Evolutionary conservation across 495 filamentous ascomycete species (phyloP).

Genomic region (Tricharina praecox): DNA sequence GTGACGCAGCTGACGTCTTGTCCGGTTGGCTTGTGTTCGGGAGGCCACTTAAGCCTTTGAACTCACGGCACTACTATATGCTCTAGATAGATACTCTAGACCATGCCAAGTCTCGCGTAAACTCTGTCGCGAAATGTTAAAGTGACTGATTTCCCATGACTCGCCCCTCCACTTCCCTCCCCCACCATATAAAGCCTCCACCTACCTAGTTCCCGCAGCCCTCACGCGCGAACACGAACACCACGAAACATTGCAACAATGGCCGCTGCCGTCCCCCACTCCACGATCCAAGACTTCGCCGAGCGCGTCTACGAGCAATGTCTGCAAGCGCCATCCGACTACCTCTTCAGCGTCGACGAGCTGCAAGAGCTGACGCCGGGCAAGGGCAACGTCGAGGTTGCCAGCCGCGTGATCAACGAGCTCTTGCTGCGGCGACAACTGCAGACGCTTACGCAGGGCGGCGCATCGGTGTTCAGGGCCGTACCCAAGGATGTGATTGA

Average conservation of each 20-base stretch:
- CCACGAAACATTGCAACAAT: no score
- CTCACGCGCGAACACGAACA: no score
- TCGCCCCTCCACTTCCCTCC: neutral
- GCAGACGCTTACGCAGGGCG: conserved; percentile 20
- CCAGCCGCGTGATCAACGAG: conserved; percentile 22
- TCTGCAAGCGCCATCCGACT: conserved; percentile 23
- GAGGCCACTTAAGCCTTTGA: no score
- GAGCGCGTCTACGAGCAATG: conserved; percentile 26
- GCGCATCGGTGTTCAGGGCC: conserved; percentile 19
- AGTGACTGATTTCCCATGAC: neutral
- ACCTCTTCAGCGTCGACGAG: conserved; percentile 24
- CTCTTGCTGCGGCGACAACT: conserved; percentile 14
- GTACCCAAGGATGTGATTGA: conserved; percentile 22
- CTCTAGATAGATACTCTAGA: no score
- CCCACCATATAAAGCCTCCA: neutral
- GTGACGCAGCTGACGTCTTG: no score
- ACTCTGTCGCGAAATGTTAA: neutral
- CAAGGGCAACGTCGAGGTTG: conserved; percentile 20
- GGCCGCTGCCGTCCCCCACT: conserved; percentile 16
- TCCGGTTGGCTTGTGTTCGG: no score
- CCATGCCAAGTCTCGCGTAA: conserved; percentile 1
- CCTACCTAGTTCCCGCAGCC: conserved; percentile 3
- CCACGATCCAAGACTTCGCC: conserved; percentile 15
- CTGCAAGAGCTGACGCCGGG: conserved; percentile 20
- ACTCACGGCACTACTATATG: no score